These are phyloP conservation scores for Xylariaceae sp. DNA, from an alignment of 2,329 filamentous ascomycete species.

Conservation along the genomic window DNA sequence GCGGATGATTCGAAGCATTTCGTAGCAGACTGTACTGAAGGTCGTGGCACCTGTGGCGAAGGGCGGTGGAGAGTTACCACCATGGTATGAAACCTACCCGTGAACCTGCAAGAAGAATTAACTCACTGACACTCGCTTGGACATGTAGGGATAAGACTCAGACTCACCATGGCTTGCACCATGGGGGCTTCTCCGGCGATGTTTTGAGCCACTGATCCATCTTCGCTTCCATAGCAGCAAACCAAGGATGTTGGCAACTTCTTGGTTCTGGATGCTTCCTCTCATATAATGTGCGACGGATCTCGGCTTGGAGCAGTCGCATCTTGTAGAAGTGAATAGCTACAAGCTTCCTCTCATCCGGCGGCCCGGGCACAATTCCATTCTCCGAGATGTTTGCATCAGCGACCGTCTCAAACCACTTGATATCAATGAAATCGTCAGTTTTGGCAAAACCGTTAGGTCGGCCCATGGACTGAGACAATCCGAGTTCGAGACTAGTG, in stretches of 20 bases:
- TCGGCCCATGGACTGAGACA: conserved; percentile 86
- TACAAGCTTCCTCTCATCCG: conserved; percentile 82
- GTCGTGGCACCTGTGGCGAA: conserved; percentile 88
- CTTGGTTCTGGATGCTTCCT: conserved; percentile 78
- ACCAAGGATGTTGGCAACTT: conserved; percentile 87
- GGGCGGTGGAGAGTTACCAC: conserved; percentile 86
- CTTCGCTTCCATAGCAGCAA: conserved; percentile 76
- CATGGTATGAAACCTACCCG: conserved; percentile 81
- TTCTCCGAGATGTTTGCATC: conserved; percentile 82
- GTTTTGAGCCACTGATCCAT: conserved; percentile 80
- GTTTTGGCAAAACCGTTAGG: conserved; percentile 84
- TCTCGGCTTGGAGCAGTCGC: conserved; percentile 85
- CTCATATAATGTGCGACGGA: conserved; percentile 84
- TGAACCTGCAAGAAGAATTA: conserved; percentile 55
- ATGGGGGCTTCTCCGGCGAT: conserved; percentile 70
- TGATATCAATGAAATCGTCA: conserved; percentile 82
- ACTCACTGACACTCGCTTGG: neutral
- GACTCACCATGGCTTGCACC: conserved; percentile 81
- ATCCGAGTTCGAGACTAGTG: conserved; percentile 83
- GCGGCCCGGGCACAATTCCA: conserved; percentile 74
- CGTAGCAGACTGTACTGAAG: conserved; percentile 76
- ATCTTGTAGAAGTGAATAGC: conserved; percentile 94
- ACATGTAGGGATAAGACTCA: neutral
- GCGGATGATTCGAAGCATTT: conserved; percentile 84
- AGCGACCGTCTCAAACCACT: conserved; percentile 81